Percentiles rank a stretch among this genome's conserved stretches.
phyloP scores from a whole-genome alignment of 345 rosid species.

The Lepidium africanum region DNA sequence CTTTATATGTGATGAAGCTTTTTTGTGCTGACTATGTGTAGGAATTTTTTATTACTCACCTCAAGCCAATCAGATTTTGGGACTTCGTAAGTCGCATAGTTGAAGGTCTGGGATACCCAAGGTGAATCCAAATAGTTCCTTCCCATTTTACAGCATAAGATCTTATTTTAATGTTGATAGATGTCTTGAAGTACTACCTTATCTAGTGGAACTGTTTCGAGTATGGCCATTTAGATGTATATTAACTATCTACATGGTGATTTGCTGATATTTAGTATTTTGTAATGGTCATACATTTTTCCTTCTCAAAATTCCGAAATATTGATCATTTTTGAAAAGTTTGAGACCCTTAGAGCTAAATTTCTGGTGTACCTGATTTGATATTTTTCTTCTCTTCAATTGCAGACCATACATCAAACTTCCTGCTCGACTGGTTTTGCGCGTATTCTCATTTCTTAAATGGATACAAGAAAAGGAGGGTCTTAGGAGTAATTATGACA shows the following conservation, averaged over 20 bases:
- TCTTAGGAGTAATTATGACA: conserved; percentile 31
- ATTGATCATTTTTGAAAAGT: conserved; percentile 1
- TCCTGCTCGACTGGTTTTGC: conserved; percentile 44
- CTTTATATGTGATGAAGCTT: conserved; percentile 9
- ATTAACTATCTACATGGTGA: not conserved
- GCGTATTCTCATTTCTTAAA: conserved; percentile 37
- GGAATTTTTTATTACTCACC: conserved; percentile 90
- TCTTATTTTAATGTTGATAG: not conserved
- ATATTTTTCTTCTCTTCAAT: conserved; percentile 10
- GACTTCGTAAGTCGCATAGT: conserved; percentile 57
- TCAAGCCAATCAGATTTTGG: conserved; percentile 70
- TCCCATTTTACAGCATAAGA: not conserved
- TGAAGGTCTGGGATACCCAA: conserved; percentile 75
- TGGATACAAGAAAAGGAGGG: conserved; percentile 47
- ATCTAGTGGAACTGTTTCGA: not conserved
- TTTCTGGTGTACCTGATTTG: conserved; percentile 9
- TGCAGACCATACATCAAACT: conserved; percentile 77
- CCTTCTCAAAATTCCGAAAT: not conserved
- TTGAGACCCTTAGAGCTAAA: not conserved
- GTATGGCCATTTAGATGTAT: not conserved
- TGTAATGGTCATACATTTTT: not conserved
- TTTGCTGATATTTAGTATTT: not conserved
- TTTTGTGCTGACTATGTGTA: conserved; percentile 32
- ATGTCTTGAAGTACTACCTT: not conserved
- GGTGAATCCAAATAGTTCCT: conserved; percentile 38